Evolutionary conservation across 2,329 filamentous ascomycete genomes (phyloP).

Genomic region (Coniochaeta pulveracea): DNA sequence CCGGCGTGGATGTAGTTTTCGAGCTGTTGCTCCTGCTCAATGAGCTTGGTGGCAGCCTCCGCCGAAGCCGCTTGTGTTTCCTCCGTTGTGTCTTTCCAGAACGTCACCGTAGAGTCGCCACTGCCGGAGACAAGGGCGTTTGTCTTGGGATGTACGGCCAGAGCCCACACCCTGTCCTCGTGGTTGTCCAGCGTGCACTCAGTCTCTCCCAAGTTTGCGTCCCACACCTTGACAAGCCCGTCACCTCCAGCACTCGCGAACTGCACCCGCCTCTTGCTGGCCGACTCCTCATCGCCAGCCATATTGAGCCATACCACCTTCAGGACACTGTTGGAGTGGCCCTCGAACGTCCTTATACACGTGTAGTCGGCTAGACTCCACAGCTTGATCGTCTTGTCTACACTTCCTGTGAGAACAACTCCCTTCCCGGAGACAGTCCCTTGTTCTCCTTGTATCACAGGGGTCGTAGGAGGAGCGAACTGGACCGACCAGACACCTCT

Average conservation of each 20-base stretch:
- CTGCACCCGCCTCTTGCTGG: conserved; percentile 50
- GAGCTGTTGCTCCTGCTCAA: conserved; percentile 85
- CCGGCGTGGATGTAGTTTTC: conserved; percentile 84
- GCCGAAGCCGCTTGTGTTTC: conserved; percentile 66
- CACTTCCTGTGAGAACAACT: conserved; percentile 78
- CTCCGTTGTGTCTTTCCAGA: conserved; percentile 88
- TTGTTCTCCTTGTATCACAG: conserved; percentile 60
- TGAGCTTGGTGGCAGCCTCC: conserved; percentile 62
- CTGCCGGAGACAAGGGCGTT: conserved; percentile 81
- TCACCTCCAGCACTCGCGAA: conserved; percentile 86
- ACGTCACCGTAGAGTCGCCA: conserved; percentile 84
- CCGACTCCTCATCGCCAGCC: conserved; percentile 30
- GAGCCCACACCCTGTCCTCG: conserved; percentile 87
- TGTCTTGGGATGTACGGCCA: conserved; percentile 58
- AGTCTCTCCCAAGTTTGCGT: conserved; percentile 71
- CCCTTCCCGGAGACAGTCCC: conserved; percentile 67
- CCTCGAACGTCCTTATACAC: conserved; percentile 88
- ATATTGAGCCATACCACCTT: conserved; percentile 80
- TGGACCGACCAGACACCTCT: conserved; percentile 93
- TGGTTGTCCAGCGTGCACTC: conserved; percentile 94
- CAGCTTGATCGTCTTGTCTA: conserved; percentile 91
- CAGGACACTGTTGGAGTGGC: conserved; percentile 88
- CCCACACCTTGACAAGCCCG: conserved; percentile 94
- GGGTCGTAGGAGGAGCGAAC: conserved; percentile 72
- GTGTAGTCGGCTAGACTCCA: conserved; percentile 91